Base-by-base conservation (phyloP, 331 rosid genomes). In the Telfairia occidentalis region DNA sequence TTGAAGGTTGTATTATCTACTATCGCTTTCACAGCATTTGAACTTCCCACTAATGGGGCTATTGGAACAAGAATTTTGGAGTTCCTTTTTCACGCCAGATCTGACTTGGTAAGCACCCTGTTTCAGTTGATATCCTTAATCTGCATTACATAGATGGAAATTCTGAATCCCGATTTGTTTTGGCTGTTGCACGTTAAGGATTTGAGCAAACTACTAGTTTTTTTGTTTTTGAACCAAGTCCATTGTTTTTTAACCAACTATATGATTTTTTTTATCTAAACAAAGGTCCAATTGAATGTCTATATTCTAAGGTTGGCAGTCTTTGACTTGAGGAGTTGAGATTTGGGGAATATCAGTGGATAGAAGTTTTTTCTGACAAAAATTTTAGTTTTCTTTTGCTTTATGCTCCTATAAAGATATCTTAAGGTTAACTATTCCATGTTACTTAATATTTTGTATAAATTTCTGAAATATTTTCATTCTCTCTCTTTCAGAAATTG, bases 21-120 rank as follows among this genome's bases (percentile, higher is more conserved):
- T 75, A 83, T 95, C 42, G 97, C 97, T 83, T 95, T 95, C 86
- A 95, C 97, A 54, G 96, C 98, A 65, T 95, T 95, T 80, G 98
- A 95, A 80, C 98, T 95, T 83, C 98, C 98, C 71, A 92, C 97
- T 48, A 95, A 95, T 81, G 96, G 92, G 55, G 98, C 98, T 45
- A 75, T 95, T 79, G 98, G 98, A 78, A 95, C 98, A 81, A 81
- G 77, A 82, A 82, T 95, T 32, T 83, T 95, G 91, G 82, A 88
- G 80, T 95, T 87, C 78, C 96, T 95, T 80, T 95, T 95, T 84
- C 92, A 95, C 84, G 92, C 98, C 7, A 87, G 96, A 85, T 74
- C 98, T 85, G 98, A 95, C 83, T 88, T 95, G 96, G 97, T 95
- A 81, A 88, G 92, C 49, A 43, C 76, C 38, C 45, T 84, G 7